Percentiles rank a stretch among this genome's conserved stretches.
Evolutionary conservation across 768 basidiomycete species (phyloP).

Genomic region (Lactarius deliciosus): DNA sequence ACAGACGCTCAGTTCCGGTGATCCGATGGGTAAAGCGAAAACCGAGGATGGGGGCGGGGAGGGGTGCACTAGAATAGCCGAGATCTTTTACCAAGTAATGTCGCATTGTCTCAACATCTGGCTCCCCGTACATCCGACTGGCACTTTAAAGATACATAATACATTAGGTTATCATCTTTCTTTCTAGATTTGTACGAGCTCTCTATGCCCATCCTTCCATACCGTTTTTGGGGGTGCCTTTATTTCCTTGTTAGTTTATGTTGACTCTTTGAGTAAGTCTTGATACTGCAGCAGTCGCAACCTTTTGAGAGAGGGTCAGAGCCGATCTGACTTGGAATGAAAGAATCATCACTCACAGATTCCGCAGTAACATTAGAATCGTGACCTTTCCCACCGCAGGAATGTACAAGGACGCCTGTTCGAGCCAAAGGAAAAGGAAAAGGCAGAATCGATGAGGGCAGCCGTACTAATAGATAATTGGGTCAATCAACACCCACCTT

Average conservation of each 20-base stretch:
- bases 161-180: background rate
- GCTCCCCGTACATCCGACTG: conserved; percentile 2
- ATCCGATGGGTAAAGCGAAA: conserved; percentile 11
- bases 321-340: background rate
- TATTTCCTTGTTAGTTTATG: background rate
- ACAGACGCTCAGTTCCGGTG: conserved; percentile 50
- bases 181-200: conserved; percentile 8
- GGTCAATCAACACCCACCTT: conserved; percentile 53
- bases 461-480: background rate
- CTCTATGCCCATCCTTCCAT: conserved; percentile 1
- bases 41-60: background rate
- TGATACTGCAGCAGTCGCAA: conserved; percentile 22
- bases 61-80: conserved; percentile 19
- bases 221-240: background rate
- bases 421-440: background rate
- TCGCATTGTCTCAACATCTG: conserved; percentile 15
- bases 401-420: conserved; percentile 87
- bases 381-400: conserved; percentile 98
- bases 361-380: conserved; percentile 95
- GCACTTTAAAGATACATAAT: conserved; percentile 14
- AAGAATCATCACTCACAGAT: conserved; percentile 59
- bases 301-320: conserved; percentile 16
- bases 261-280: conserved; percentile 8
- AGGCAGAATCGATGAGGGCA: background rate
- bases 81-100: conserved; percentile 26